Percentiles rank a stretch among this genome's conserved stretches.
These are phyloP conservation scores for Sideroxylon spinosum DNA, from an alignment of 179 eudicot genomes.

Conservation along the genomic window DNA sequence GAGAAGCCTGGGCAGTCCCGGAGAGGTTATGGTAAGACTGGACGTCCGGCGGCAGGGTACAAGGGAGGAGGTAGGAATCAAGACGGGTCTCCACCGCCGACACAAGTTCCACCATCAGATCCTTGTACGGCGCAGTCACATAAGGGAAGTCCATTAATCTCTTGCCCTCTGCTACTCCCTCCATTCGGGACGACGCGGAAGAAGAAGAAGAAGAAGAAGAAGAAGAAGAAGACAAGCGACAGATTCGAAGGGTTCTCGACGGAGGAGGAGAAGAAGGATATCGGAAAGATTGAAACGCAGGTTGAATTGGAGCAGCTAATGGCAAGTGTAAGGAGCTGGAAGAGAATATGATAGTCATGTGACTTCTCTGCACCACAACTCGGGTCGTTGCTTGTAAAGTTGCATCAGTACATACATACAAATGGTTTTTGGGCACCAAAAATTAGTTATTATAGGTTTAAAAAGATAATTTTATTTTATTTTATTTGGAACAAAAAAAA, in stretches of 20 bases:
- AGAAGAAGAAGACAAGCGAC: slow-evolving; percentile 13
- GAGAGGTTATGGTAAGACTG: slow-evolving; percentile 43
- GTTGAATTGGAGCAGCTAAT: too few species aligned
- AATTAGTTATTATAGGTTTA: too few species aligned
- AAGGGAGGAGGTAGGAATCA: slow-evolving; percentile 49
- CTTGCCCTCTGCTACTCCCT: background rate
- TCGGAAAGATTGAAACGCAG: background rate
- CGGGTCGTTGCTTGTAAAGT: too few species aligned
- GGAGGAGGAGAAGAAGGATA: background rate
- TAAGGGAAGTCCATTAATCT: slow-evolving; percentile 73
- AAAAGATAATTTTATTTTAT: too few species aligned
- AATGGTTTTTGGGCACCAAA: too few species aligned
- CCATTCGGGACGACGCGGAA: slow-evolving; percentile 9
- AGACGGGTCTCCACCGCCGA: slow-evolving; percentile 60
- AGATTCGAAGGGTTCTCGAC: background rate
- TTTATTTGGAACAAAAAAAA: too few species aligned
- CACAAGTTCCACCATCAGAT: slow-evolving; percentile 64
- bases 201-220: slow-evolving; percentile 17
- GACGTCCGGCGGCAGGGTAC: slow-evolving; percentile 61
- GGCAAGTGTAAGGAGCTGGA: too few species aligned
- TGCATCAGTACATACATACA: too few species aligned
- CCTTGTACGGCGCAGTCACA: slow-evolving; percentile 46
- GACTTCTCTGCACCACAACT: too few species aligned
- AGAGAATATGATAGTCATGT: too few species aligned
- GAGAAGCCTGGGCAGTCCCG: slow-evolving; percentile 46